Evolutionary conservation across 805 yeast genomes (phyloP).

Genomic region (Cyberlindnera amylophila): DNA sequence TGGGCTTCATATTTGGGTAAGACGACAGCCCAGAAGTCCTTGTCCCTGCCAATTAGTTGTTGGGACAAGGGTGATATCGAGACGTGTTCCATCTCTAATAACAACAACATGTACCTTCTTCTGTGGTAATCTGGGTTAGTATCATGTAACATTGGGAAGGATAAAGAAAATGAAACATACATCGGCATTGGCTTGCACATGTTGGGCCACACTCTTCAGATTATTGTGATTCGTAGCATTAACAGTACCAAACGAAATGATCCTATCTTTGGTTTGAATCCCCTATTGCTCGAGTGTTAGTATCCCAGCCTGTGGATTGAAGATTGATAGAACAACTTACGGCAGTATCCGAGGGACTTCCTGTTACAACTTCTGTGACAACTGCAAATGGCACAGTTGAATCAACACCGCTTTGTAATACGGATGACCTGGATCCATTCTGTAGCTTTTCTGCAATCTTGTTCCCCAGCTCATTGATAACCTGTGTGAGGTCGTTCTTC

Average conservation of each 20-base stretch:
- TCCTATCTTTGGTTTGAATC: conserved; percentile 46
- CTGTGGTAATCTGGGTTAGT: background rate
- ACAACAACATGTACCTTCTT: background rate
- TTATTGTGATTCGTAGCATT: conserved; percentile 53
- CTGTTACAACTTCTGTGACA: conserved; percentile 9
- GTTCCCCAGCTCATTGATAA: conserved; percentile 44
- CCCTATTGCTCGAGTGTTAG: conserved; percentile 36
- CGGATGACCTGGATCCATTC: conserved; percentile 1
- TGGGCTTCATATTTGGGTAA: conserved; percentile 23
- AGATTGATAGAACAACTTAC: conserved; percentile 6
- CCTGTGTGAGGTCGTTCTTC: conserved; percentile 60
- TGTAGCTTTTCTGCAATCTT: conserved; percentile 35
- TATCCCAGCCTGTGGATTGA: background rate
- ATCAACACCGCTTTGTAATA: background rate
- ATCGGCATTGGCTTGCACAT: conserved; percentile 40
- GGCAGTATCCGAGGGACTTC: conserved; percentile 48
- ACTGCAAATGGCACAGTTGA: conserved; percentile 51
- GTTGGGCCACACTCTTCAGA: conserved; percentile 39
- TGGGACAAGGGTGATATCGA: conserved; percentile 10
- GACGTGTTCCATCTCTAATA: conserved; percentile 2
- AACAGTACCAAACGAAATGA: conserved; percentile 43
- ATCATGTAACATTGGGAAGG: background rate
- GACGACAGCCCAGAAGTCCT: conserved; percentile 29
- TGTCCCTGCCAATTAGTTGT: conserved; percentile 23
- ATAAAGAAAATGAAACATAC: conserved; percentile 19